Percentiles rank a stretch among this genome's conserved stretches.
Conservation (phyloP, 23 red algal genomes). For the Agarophyton chilense region DNA sequence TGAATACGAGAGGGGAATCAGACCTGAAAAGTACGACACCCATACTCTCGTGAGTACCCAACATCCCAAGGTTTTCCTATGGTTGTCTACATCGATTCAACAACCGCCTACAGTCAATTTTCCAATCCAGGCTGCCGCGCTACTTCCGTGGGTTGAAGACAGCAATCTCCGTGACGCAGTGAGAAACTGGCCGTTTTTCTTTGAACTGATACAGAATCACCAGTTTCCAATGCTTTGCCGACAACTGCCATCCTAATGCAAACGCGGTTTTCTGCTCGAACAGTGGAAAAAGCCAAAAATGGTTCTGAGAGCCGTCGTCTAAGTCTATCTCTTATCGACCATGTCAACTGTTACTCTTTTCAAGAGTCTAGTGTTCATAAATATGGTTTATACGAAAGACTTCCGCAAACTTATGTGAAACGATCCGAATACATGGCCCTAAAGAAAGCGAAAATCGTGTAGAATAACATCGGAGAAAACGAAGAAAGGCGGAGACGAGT, state of each 20-base stretch:
- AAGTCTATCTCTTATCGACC: neutral
- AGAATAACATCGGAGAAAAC: constrained; percentile 41
- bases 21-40: neutral
- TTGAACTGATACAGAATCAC: neutral
- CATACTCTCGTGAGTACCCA: neutral
- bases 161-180: neutral
- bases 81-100: neutral
- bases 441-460: constrained; percentile 46
- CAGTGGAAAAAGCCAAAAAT: neutral
- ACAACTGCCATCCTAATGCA: neutral
- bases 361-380: neutral
- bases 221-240: neutral
- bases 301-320: neutral
- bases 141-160: neutral
- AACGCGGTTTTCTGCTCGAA: neutral
- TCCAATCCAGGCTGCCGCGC: neutral
- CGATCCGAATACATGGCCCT: constrained; percentile 45
- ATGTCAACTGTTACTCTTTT: neutral
- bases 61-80: neutral
- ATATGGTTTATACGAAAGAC: neutral
- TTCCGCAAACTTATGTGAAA: neutral
- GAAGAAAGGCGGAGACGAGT: constrained; percentile 45
- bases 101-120: neutral
- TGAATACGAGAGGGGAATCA: too few relatives aligned
- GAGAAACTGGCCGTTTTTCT: too few relatives aligned